Percentiles rank a stretch among this genome's conserved stretches.
These are phyloP conservation scores for Kernera saxatilis DNA, from an alignment of 345 rosid species.

Conservation along the genomic window DNA sequence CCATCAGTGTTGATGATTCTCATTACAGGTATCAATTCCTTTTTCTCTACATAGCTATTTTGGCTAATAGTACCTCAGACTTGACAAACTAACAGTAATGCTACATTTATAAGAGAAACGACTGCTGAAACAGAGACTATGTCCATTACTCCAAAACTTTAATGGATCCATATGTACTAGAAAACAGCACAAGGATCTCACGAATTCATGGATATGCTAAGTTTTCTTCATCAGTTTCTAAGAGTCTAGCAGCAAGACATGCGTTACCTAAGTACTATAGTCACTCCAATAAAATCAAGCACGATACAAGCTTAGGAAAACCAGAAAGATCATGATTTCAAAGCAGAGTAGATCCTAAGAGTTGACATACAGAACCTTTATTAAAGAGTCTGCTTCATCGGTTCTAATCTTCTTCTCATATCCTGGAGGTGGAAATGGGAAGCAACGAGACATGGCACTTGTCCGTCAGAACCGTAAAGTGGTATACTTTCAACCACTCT, in stretches of 20 bases:
- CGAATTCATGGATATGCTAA: neutral
- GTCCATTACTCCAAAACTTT: neutral
- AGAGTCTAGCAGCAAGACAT: neutral
- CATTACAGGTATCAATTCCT: neutral
- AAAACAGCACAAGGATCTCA: neutral
- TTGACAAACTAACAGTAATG: neutral
- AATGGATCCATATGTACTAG: neutral
- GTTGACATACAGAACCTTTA: slow-evolving; percentile 64
- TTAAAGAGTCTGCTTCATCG: slow-evolving; percentile 48
- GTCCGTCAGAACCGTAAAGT: slow-evolving; percentile 25
- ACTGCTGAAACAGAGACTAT: neutral
- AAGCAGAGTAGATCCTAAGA: slow-evolving; percentile 40
- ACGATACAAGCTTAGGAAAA: neutral
- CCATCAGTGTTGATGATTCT: neutral
- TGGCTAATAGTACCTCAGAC: neutral
- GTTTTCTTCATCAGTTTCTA: neutral
- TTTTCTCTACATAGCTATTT: neutral
- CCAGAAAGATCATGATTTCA: neutral
- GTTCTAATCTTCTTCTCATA: slow-evolving; percentile 74
- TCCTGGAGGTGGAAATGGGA: slow-evolving; percentile 98
- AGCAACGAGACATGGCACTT: slow-evolving; percentile 97
- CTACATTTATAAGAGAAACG: neutral
- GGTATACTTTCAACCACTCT: slow-evolving; percentile 33
- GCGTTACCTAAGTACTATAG: neutral
- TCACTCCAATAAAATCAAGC: slow-evolving; percentile 5